Conservation (phyloP, 495 filamentous ascomycete genomes). For the Neurospora tetraspora region DNA sequence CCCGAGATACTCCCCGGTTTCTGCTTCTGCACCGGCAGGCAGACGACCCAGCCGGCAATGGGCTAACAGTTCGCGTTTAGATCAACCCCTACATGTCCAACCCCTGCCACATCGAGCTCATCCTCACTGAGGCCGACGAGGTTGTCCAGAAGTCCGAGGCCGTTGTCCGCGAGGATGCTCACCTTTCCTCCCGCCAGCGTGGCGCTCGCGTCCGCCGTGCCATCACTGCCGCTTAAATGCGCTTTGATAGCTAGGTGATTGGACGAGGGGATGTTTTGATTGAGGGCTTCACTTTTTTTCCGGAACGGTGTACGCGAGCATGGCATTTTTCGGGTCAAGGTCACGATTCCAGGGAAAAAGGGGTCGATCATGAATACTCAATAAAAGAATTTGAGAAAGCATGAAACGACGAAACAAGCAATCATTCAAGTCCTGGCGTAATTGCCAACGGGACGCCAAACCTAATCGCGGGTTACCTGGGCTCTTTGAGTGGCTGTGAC, state of each 20-base stretch:
- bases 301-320: constrained; percentile 33
- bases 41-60: background rate
- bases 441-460: background rate
- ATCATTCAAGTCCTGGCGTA: background rate
- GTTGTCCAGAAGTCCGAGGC: constrained; percentile 72
- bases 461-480: background rate
- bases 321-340: constrained; percentile 32
- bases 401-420: constrained; percentile 7
- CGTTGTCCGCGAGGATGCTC: constrained; percentile 47
- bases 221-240: constrained; percentile 65
- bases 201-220: constrained; percentile 65
- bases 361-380: constrained; percentile 29
- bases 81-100: constrained; percentile 99
- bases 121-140: constrained; percentile 95
- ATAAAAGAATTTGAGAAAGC: constrained; percentile 26
- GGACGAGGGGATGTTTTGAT: constrained; percentile 20
- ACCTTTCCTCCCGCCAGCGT: constrained; percentile 80
- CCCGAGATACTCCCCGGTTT: background rate
- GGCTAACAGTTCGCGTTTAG: constrained; percentile 37
- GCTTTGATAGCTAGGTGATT: constrained; percentile 6
- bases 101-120: constrained; percentile 99
- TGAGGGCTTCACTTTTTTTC: constrained; percentile 30
- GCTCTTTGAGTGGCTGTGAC: background rate
- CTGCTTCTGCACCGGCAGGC: background rate
- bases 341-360: constrained; percentile 28